A percentile compares a stretch with the other conserved stretches of the same genome.
phyloP scores from a whole-genome alignment of 2,329 filamentous ascomycete genomes.

The Venturia oleaginea region DNA sequence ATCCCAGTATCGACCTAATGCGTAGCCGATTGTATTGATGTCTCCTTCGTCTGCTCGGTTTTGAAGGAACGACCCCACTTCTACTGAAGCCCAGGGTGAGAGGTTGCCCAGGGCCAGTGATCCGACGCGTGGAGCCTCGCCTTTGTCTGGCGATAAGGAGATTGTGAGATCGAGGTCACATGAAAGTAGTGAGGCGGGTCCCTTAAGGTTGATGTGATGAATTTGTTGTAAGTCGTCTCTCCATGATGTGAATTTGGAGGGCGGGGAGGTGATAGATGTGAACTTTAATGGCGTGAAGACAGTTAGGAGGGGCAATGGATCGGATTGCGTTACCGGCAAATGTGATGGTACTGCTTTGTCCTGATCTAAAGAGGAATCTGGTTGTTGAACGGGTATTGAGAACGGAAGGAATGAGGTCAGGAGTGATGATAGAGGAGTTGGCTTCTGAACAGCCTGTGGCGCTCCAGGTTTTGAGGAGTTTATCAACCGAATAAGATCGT shows the following conservation, averaged over 20 bases:
- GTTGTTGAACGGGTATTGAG: slow-evolving; percentile 20
- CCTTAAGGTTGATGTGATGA: slow-evolving; percentile 46
- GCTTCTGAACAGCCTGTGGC: neutral
- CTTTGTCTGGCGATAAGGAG: slow-evolving; percentile 34
- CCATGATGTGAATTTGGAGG: slow-evolving; percentile 32
- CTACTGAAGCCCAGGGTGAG: slow-evolving; percentile 48
- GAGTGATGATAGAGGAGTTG: slow-evolving; percentile 24
- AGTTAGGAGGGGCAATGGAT: slow-evolving; percentile 61
- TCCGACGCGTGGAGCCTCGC: slow-evolving; percentile 41
- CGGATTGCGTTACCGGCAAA: slow-evolving; percentile 50
- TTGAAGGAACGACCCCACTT: slow-evolving; percentile 48
- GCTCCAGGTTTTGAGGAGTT: neutral
- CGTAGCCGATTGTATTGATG: slow-evolving; percentile 54
- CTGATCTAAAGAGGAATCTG: slow-evolving; percentile 17
- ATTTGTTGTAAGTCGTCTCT: slow-evolving; percentile 18
- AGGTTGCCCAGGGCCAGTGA: slow-evolving; percentile 46
- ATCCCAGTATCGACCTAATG: slow-evolving; percentile 59
- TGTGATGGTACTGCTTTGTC: slow-evolving; percentile 46
- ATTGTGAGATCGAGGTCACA: slow-evolving; percentile 47
- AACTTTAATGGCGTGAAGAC: slow-evolving; percentile 62
- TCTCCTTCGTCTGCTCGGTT: slow-evolving; percentile 38
- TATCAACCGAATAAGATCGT: neutral
- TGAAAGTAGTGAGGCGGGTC: slow-evolving; percentile 47
- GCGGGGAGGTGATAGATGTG: slow-evolving; percentile 39
- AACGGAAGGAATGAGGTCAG: slow-evolving; percentile 34